Conservation (phyloP, 2,329 filamentous ascomycete species). For the Aureobasidium subglaciale region DNA sequence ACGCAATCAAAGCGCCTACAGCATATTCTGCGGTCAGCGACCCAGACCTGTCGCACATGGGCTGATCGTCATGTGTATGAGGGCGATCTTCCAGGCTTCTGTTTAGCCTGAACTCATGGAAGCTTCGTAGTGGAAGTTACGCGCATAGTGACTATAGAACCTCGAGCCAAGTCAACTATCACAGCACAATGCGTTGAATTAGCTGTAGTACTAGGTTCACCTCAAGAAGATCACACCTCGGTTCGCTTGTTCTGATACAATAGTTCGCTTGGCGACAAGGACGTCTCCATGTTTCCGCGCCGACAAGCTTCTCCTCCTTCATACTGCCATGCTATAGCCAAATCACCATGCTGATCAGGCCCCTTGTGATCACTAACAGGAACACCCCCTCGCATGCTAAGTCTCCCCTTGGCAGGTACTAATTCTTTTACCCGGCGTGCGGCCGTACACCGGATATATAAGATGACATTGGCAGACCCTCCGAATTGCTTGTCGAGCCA, state of each 20-base stretch:
- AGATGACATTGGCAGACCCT: background rate
- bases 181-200: background rate
- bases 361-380: background rate
- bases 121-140: background rate
- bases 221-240: background rate
- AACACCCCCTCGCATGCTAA: background rate
- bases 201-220: background rate
- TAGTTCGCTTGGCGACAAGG: background rate
- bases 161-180: background rate
- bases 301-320: background rate
- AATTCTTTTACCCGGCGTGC: background rate
- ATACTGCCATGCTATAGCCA: background rate
- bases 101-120: background rate
- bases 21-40: background rate
- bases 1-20: background rate
- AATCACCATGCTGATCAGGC: background rate
- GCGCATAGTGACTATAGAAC: background rate
- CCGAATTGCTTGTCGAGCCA: conserved; percentile 9
- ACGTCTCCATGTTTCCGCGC: background rate
- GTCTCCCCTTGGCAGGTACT: conserved; percentile 3
- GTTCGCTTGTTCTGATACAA: conserved; percentile 2
- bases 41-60: background rate
- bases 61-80: background rate
- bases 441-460: conserved; percentile 1
- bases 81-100: background rate